Conservation (phyloP, 2,329 filamentous ascomycete genomes). For the Monosporascus cannonballus region DNA sequence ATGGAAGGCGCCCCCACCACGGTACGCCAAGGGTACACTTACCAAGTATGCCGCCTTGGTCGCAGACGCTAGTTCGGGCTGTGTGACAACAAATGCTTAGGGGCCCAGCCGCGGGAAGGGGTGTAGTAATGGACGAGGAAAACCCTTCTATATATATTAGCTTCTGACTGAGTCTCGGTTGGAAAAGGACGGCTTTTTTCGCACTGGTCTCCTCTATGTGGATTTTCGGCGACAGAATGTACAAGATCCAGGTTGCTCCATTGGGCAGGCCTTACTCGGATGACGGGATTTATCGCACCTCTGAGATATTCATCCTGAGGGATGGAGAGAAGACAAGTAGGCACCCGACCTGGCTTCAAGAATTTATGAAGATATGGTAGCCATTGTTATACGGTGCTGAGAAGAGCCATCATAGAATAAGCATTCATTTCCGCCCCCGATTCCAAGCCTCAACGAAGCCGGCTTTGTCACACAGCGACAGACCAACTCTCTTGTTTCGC, state of each 20-base stretch:
- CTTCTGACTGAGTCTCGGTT: slow-evolving; percentile 1
- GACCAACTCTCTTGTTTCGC: slow-evolving; percentile 78
- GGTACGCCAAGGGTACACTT: slow-evolving; percentile 58
- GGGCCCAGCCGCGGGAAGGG: background rate
- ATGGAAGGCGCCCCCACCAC: slow-evolving; percentile 57
- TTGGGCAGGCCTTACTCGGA: background rate
- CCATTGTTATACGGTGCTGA: no score
- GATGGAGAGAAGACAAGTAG: no score
- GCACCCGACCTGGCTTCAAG: no score
- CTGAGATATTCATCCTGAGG: background rate
- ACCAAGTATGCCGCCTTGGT: slow-evolving; percentile 62
- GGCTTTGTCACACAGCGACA: slow-evolving; percentile 77
- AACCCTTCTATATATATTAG: slow-evolving; percentile 10
- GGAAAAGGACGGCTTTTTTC: slow-evolving; percentile 5
- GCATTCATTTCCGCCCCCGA: slow-evolving; percentile 30
- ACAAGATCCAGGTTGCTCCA: slow-evolving; percentile 3
- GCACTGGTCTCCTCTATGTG: background rate
- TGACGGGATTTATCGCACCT: background rate
- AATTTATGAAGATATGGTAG: no score
- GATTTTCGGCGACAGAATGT: background rate
- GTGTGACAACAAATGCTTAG: slow-evolving; percentile 38
- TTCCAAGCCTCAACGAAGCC: slow-evolving; percentile 69
- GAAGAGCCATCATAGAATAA: background rate
- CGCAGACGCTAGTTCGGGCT: slow-evolving; percentile 53
- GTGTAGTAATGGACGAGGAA: background rate